Conservation (phyloP, 306 rosid species). For the Quercus alba region DNA sequence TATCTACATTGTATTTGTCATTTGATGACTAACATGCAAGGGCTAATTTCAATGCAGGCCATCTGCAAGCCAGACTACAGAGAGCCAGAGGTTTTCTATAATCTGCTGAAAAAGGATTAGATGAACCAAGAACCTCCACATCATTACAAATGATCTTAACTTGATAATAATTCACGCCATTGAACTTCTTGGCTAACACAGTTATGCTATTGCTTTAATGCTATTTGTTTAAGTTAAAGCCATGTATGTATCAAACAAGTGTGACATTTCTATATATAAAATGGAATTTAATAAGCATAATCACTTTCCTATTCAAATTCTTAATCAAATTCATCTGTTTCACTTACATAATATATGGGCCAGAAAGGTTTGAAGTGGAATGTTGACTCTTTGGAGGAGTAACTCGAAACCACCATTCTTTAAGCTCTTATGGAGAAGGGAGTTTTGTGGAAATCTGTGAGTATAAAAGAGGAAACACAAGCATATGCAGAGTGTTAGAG, state of each 20-base stretch:
- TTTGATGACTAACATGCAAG: neutral
- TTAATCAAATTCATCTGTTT: neutral
- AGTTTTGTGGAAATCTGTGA: no score
- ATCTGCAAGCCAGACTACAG: conserved; percentile 44
- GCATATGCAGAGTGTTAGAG: no score
- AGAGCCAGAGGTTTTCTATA: conserved; percentile 65
- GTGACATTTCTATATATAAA: neutral
- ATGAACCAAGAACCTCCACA: neutral
- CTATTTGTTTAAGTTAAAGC: neutral
- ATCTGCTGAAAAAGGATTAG: conserved; percentile 42
- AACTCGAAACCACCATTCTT: neutral
- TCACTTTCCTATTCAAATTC: neutral
- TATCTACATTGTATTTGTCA: no score
- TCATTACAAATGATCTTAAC: neutral
- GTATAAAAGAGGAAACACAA: no score
- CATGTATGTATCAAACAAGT: no score
- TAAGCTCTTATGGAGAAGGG: neutral
- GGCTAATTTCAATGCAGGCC: conserved; percentile 42
- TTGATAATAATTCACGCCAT: neutral
- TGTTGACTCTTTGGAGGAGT: no score
- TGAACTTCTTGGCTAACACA: neutral
- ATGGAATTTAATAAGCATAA: neutral
- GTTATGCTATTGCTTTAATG: neutral
- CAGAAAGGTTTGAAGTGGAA: no score
- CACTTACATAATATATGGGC: neutral